Percentiles rank a stretch among this genome's conserved stretches.
These are phyloP conservation scores for Galium porrigens DNA, from an alignment of 305 asterid genomes.

Conservation along the genomic window DNA sequence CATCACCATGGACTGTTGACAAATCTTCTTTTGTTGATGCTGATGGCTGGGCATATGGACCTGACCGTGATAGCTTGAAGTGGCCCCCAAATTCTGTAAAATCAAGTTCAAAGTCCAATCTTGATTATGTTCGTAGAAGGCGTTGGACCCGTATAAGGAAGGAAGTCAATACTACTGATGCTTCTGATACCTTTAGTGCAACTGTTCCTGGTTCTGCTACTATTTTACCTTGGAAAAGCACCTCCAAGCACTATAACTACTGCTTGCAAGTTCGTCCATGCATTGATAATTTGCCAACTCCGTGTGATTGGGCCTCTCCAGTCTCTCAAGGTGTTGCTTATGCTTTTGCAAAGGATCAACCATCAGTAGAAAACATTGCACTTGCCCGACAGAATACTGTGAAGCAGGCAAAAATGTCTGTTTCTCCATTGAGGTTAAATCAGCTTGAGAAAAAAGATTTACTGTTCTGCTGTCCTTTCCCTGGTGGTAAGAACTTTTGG, in stretches of 20 bases:
- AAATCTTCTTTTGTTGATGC: conserved; percentile 46
- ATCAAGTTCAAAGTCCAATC: conserved; percentile 36
- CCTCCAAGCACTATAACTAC: conserved; percentile 49
- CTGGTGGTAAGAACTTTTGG: conserved; percentile 67
- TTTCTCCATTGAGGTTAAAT: conserved; percentile 64
- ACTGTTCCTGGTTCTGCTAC: conserved; percentile 46
- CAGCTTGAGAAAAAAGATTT: conserved; percentile 82
- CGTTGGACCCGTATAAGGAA: conserved; percentile 52
- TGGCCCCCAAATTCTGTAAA: conserved; percentile 55
- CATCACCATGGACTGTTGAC: conserved; percentile 50
- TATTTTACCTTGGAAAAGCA: conserved; percentile 81
- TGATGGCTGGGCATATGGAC: conserved; percentile 63
- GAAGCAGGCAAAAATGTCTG: conserved; percentile 40
- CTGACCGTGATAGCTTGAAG: conserved; percentile 39
- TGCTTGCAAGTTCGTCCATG: conserved; percentile 80
- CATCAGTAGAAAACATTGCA: conserved; percentile 45
- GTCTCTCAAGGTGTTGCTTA: conserved; percentile 30
- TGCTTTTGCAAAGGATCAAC: conserved; percentile 51
- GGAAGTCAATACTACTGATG: conserved; percentile 26
- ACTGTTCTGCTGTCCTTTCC: conserved; percentile 74
- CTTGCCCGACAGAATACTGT: conserved; percentile 54
- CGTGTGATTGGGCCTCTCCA: conserved; percentile 81
- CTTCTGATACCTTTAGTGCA: conserved; percentile 30
- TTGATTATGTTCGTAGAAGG: conserved; percentile 45
- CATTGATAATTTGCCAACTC: conserved; percentile 36